Conservation (phyloP, 345 rosid species). For the Eucalyptus globulus region DNA sequence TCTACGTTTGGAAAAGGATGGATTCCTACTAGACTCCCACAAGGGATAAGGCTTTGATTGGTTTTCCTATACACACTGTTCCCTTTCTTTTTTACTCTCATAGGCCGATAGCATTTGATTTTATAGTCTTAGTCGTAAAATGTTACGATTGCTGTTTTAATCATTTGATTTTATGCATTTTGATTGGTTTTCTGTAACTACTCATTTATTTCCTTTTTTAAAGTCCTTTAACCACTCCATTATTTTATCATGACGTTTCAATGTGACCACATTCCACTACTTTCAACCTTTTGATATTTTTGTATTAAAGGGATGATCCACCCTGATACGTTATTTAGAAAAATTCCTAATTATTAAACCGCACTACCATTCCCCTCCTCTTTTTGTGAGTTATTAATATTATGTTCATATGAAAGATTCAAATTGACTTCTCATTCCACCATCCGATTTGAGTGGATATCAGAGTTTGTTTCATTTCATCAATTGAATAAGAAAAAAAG, state of each 20-base stretch:
- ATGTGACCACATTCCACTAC: accelerated
- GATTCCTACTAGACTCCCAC: no score
- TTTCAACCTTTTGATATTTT: no score
- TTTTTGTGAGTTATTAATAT: background rate
- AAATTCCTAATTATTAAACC: no score
- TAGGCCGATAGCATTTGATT: no score
- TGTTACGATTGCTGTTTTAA: background rate
- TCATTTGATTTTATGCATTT: background rate
- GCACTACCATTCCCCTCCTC: no score
- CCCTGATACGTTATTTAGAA: no score
- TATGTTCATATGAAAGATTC: background rate
- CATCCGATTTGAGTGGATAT: background rate
- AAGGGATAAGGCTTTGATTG: background rate
- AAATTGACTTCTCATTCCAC: background rate
- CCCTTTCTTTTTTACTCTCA: no score
- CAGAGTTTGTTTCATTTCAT: background rate
- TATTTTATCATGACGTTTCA: accelerated
- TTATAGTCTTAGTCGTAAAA: background rate
- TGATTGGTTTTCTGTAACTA: no score
- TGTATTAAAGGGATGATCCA: no score
- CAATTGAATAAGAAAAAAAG: background rate
- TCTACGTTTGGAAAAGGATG: no score
- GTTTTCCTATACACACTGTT: background rate
- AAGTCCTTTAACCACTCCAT: no score
- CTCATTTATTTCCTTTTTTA: no score